These are phyloP conservation scores for Tubosaeta sp. DNA, from an alignment of 768 basidiomycete species.

Conservation along the genomic window DNA sequence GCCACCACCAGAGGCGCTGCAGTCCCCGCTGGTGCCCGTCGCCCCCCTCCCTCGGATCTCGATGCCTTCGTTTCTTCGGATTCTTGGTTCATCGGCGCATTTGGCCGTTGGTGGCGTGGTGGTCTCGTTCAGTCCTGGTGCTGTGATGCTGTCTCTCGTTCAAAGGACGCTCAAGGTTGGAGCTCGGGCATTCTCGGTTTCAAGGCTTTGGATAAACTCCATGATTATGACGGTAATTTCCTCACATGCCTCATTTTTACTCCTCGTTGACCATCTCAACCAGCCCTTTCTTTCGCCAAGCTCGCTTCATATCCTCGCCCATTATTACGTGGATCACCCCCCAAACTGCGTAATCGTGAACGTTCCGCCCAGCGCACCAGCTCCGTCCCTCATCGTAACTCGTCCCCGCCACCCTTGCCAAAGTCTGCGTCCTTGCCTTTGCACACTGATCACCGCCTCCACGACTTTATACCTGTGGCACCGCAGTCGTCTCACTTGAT, in stretches of 20 bases:
- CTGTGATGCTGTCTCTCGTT: constrained; percentile 57
- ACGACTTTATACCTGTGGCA: constrained; percentile 23
- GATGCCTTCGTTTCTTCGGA: constrained; percentile 59
- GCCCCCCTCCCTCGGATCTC: constrained; percentile 31
- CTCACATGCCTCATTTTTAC: neutral
- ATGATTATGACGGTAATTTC: constrained; percentile 59
- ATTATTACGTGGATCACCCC: constrained; percentile 45
- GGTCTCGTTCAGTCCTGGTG: constrained; percentile 81
- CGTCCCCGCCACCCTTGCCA: constrained; percentile 79
- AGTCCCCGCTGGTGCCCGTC: constrained; percentile 52
- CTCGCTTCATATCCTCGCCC: constrained; percentile 43
- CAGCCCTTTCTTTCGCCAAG: constrained; percentile 51
- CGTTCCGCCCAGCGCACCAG: constrained; percentile 43
- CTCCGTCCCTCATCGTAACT: constrained; percentile 47
- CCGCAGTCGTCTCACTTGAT: constrained; percentile 20
- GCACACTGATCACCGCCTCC: constrained; percentile 47
- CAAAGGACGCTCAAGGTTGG: constrained; percentile 70
- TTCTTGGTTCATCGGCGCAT: constrained; percentile 87
- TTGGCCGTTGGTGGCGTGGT: constrained; percentile 89
- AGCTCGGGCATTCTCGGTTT: constrained; percentile 74
- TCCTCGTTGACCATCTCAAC: constrained; percentile 8
- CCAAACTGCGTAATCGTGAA: constrained; percentile 55
- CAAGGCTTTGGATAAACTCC: constrained; percentile 67
- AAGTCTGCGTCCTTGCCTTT: constrained; percentile 78
- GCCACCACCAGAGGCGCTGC: constrained; percentile 39